Base-by-base conservation (phyloP, 805 yeast genomes). In the Wickerhamiella cacticola region DNA sequence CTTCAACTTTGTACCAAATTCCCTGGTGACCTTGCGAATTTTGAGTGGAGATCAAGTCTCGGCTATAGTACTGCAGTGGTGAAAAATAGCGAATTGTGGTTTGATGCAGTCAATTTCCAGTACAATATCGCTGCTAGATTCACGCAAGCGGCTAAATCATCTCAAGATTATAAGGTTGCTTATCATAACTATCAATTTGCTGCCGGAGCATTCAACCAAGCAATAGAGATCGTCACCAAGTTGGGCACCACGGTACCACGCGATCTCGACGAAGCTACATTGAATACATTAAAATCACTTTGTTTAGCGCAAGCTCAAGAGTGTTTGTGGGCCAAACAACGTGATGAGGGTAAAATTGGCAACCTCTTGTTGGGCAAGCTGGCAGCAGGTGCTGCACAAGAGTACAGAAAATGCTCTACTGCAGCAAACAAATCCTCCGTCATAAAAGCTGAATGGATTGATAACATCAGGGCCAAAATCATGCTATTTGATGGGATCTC, bases 221-320 rank as follows among this genome's bases (percentile, higher is more conserved):
- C 76, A 9, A 51, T 58, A 1, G 56, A 59, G 7, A 51, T 55
- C 3, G 54, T 55, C 12, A 50, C 46, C 3, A 57, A 58, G 8
- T 55, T 51, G 15, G 50, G 63, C 21, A 43, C 48, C 7, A 50
- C 56, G 6, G 47, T 54, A 3, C 53, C 61, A 7, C 69, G 70
- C 3, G 85, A 77, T 46, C 62, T 83, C 13, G 76, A 75, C 34
- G 38, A 49, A 1, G 69, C 70, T 10, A 75, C 84, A 0, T 56
- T 82, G 8, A 63, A 66, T 10, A 67, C 78, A 15, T 63, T 87
- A 46, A 63, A 70, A 31, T 54, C 60, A 10, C 57, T 86, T 29
- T 74, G 75, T 75, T 59, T 82, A 34, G 92, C 94, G 0, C 95
- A 85, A 57, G 92, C 95, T 0, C 95, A 87, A 62, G 96, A 88